Conservation (phyloP, 139 green algal species). For the Chlorella sp. region DNA sequence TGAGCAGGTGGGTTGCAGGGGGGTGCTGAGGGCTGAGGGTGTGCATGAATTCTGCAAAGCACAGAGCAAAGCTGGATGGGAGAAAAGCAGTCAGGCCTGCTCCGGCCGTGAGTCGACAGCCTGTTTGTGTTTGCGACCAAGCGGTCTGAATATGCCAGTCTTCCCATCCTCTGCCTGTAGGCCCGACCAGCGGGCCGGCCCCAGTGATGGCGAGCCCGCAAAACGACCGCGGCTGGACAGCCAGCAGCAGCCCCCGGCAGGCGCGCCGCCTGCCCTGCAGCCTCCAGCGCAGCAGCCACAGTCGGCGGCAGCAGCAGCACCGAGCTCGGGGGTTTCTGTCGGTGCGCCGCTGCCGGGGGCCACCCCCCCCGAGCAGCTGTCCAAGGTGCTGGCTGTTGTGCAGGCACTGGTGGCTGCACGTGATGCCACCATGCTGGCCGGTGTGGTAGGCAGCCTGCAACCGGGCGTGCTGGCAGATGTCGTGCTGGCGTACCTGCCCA, state of each 20-base stretch:
- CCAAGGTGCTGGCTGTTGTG: constrained; percentile 39
- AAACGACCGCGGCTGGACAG: constrained; percentile 7
- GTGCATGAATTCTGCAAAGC: no score
- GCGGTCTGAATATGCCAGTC: not conserved
- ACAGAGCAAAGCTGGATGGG: not conserved
- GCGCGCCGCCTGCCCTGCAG: no score
- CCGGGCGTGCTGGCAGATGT: constrained; percentile 58
- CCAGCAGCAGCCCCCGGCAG: not conserved
- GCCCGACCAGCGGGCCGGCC: not conserved
- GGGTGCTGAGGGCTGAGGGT: not conserved
- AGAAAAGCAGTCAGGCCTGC: not conserved
- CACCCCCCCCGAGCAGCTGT: constrained; percentile 33
- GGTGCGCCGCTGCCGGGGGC: not conserved
- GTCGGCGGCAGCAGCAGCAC: not conserved
- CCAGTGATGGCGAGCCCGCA: not conserved
- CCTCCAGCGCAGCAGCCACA: not conserved
- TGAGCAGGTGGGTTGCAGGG: not conserved
- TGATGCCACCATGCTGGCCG: constrained; percentile 37
- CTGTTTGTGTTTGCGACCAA: not conserved
- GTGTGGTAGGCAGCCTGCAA: constrained; percentile 40
- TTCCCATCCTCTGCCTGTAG: not conserved
- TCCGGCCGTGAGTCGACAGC: not conserved
- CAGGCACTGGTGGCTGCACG: constrained; percentile 31
- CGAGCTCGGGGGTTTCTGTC: not conserved
- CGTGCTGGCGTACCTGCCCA: constrained; percentile 49